Base-by-base conservation (phyloP, 441 rosid genomes). In the Theobroma grandiflorum region DNA sequence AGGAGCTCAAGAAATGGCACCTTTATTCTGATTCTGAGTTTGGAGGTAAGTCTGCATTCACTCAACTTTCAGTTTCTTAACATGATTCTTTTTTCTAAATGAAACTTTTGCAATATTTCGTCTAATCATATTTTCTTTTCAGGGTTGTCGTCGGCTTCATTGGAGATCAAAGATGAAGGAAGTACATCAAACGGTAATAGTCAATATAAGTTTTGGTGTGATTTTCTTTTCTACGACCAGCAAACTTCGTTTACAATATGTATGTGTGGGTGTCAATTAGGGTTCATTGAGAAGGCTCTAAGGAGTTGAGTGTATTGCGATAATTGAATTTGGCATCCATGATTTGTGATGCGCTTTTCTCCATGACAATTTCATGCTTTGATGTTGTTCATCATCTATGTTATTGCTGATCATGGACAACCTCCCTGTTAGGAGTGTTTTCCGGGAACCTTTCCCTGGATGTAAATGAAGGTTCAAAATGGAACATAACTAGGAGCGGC, bases 81-180 rank as follows among this genome's bases (percentile, higher is more conserved):
- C 50, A 38, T 72, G 33, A 0, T 38, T 14, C 47, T 43, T 37
- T 55, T 37, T 7, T 26, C 40, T 31, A 31, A 47, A 42, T 37
- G 31, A 37, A 50, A 33, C 26, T n/a, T 38, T 73, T 38, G 9
- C 18, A 1, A 2, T 52, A 31, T 4, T 55, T 45, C 61, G 50
- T 18, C 26, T 45, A 50, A 50, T 62, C 7, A 2, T 62, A 2
- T 62, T 61, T 14, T n/a, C 37, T 74, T 82, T 81, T 53, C 87
- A 95, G 98, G 99, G 82, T 73, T 94, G 71, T 95, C 97, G n/a
- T 91, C 93, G 14, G 99, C 97, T 80, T 95, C 96, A 8, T 84
- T 95, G 86, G 97, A 91, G 89, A 87, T 94, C 71, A 81, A 78
- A 63, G 93, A 90, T 75, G 87, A 82, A 72, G 90, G 84, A 85